A percentile compares a stretch with the other conserved stretches of the same genome.
Conservation (phyloP, 257 asterid species). For the Nemophila menziesii region DNA sequence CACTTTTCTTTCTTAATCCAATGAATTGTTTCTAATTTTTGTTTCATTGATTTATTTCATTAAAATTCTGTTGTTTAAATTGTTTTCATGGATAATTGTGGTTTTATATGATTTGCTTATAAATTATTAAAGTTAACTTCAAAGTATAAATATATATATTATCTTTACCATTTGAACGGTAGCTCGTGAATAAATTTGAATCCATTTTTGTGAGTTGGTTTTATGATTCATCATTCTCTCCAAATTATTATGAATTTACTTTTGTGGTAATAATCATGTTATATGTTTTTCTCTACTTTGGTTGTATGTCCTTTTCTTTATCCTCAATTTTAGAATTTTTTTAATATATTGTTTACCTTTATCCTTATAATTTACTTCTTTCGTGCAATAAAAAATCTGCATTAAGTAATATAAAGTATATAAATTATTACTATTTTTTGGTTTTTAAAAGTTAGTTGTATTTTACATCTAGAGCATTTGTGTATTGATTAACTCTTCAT, state of each 20-base stretch:
- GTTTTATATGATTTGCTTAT: not conserved
- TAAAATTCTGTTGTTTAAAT: too few species aligned
- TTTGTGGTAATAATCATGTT: not conserved
- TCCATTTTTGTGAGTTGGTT: not conserved
- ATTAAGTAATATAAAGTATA: not conserved
- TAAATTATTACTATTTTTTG: not conserved
- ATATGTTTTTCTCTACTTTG: not conserved
- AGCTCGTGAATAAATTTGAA: too few species aligned
- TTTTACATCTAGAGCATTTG: not conserved
- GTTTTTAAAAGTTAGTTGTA: not conserved
- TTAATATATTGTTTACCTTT: not conserved
- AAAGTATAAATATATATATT: too few species aligned
- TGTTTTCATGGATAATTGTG: not conserved
- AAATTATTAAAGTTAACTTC: too few species aligned
- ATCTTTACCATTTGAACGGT: not conserved
- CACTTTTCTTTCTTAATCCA: not conserved
- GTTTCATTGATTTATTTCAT: not conserved
- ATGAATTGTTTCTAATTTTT: not conserved
- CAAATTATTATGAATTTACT: not conserved
- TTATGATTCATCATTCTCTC: not conserved
- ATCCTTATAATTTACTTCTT: not conserved
- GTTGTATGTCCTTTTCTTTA: not conserved
- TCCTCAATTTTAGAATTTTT: not conserved
- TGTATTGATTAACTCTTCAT: not conserved
- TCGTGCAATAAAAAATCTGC: not conserved